Evolutionary conservation across 2,329 filamentous ascomycete species (phyloP).

Genomic region (Tolypocladium capitatum): DNA sequence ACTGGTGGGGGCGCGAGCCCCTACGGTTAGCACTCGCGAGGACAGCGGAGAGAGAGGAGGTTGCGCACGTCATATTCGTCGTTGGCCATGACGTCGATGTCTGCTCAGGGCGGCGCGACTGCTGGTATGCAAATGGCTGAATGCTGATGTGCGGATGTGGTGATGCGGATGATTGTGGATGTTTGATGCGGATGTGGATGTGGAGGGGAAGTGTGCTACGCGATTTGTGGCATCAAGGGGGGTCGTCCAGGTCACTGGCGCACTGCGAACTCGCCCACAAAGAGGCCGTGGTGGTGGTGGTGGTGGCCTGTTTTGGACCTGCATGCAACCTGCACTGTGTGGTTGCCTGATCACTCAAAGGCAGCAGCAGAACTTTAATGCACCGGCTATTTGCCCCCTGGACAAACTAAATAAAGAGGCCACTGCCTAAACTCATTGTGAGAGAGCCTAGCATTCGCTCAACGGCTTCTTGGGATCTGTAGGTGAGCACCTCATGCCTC

Average conservation of each 20-base stretch:
- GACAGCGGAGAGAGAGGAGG: constrained; percentile 8
- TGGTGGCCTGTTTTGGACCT: neutral
- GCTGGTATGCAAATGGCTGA: constrained; percentile 1
- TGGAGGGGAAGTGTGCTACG: constrained; percentile 7
- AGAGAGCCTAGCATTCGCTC: neutral
- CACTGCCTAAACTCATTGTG: neutral
- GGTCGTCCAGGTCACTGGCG: neutral
- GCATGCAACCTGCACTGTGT: neutral
- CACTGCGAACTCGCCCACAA: neutral
- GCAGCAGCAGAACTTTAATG: neutral
- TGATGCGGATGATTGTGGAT: constrained; percentile 2
- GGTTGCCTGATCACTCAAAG: neutral
- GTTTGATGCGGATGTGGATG: constrained; percentile 5
- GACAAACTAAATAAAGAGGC: neutral
- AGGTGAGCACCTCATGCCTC: no score
- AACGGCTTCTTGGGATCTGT: neutral
- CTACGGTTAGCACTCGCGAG: constrained; percentile 18
- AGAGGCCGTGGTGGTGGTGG: neutral
- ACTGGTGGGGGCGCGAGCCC: constrained; percentile 39
- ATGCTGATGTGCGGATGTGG: neutral
- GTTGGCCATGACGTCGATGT: constrained; percentile 71
- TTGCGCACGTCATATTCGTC: constrained; percentile 96
- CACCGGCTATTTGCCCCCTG: neutral
- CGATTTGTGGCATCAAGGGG: constrained; percentile 5
- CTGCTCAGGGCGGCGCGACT: neutral